Base-by-base conservation (phyloP, 352 stramenopile genomes). In the Phytophthora tentaculata region DNA sequence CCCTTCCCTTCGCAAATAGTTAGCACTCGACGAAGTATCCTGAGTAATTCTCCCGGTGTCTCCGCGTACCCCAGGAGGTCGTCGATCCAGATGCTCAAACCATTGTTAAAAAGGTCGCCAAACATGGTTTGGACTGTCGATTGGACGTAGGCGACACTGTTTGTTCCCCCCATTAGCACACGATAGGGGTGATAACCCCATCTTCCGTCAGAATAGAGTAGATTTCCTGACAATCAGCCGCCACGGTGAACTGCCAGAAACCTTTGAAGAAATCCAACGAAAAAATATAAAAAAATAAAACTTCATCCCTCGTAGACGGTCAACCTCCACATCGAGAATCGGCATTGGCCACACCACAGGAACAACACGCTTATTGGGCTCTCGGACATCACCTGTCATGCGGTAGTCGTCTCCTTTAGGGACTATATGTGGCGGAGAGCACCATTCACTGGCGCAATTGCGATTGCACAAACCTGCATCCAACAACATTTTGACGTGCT, bases 361-460 rank as follows among this genome's bases (percentile, higher is more conserved):
- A 8, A 53, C 61, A 2, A 69, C 61, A 2, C 43, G 24, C n/a
- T 39, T 26, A 19, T 69, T 69, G 0, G 61, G 28, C 13, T 26
- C 52, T 10, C 45, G 45, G 20, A 62, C 60, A 39, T 69, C 53
- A 0, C 62, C 61, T 13, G 61, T 58, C 61, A 69, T 62, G 5
- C 52, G 61, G 48, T 51, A 26, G 17, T 43, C n/a, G 7, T 26
- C 47, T 9, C 26, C n/a, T 19, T 64, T 50, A 17, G 17, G 51
- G 9, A 57, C 32, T 6, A 57, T 20, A 19, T 47, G 28, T 0
- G 51, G 51, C 2, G 20, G 51, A 2, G 32, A 57, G n/a, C 51
- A 57, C 28, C 51, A 45, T 5, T 19, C 17, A 16, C 51, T 45
- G 8, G 28, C 2, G 7, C 8, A 8, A 5, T 47, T 57, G 0